Base-by-base conservation (phyloP, 441 rosid genomes). In the Arabidopsis hybrid region DNA sequence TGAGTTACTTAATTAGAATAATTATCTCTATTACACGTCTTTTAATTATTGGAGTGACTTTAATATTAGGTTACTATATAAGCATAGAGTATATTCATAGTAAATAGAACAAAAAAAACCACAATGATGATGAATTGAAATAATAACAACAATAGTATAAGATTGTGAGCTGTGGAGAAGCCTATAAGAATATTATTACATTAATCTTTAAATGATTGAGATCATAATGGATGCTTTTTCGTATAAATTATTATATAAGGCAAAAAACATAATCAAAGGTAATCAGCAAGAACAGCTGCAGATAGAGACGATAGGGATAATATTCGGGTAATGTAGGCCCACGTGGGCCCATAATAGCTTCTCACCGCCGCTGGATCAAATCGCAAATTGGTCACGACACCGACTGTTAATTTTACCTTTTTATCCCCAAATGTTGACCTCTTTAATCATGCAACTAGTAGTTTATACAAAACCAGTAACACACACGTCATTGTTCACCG, bases 241-340 rank as follows among this genome's bases (percentile, higher is more conserved):
- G 40, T 11, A 39, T 53, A 72, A 45, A 78, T 60, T 7, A 72
- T 61, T 46, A 18, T 50, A 40, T 18, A 67, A 67, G 49, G 70
- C 47, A 17, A 60, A 36, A 32, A 67, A 69, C 45, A 60, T 35
- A 77, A 67, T 66, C 38, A 67, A 67, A 71, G 52, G 46, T 77
- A 60, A 71, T 71, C 64, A 71, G 12, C 57, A 71, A 71, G 69
- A 78, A 67, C 70, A 78, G 81, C 77, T 78, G 81, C 81, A 67
- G 81, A 78, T 72, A 60, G 68, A 65, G 77, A 72, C 81, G 77
- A 67, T 67, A 50, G 72, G 65, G 77, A 78, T 72, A 60, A 52
- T 78, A 67, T 67, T 72, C 70, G 77, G 34, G 60, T 53, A 7
- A 5, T 34, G 39, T 46, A 77, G 76, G 63, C 16, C 80, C 69